Evolutionary conservation across 2,329 filamentous ascomycete species (phyloP).

Genomic region (Raffaelea ambrosiae): DNA sequence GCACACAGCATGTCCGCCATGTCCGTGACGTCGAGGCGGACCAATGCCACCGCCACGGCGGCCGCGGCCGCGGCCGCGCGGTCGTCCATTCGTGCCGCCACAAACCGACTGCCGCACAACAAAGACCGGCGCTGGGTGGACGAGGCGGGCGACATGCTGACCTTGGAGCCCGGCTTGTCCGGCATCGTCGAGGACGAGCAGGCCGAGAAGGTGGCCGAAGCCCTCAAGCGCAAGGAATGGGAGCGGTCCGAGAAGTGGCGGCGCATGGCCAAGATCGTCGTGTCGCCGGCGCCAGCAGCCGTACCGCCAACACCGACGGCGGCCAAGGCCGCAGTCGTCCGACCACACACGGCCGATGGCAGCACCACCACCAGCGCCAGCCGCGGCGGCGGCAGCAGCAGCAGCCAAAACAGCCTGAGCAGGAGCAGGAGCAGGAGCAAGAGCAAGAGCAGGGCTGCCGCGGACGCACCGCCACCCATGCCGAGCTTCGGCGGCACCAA

Average conservation of each 20-base stretch:
- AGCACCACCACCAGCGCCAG: no score
- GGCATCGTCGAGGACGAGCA: conserved; percentile 48
- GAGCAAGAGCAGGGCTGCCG: no score
- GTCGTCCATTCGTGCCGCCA: conserved; percentile 47
- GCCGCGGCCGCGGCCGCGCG: conserved; percentile 33
- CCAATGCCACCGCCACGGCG: neutral
- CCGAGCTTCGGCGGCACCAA: conserved; percentile 36
- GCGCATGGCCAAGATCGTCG: conserved; percentile 53
- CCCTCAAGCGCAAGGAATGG: conserved; percentile 54
- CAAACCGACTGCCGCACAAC: conserved; percentile 53
- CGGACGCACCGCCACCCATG: no score
- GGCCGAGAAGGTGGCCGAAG: conserved; percentile 42
- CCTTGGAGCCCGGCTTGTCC: conserved; percentile 43
- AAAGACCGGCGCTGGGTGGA: conserved; percentile 53
- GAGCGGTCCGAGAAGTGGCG: conserved; percentile 59
- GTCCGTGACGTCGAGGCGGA: conserved; percentile 39
- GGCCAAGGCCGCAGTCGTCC: no score
- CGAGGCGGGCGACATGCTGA: conserved; percentile 60
- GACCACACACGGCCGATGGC: no score
- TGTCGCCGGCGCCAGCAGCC: conserved; percentile 41
- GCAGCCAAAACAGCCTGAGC: no score
- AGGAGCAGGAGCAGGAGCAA: no score
- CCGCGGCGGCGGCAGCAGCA: no score
- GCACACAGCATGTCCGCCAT: conserved; percentile 47
- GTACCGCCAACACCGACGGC: neutral